phyloP scores from a whole-genome alignment of 1,284 basidiomycete species.

The Gomphus sp. region DNA sequence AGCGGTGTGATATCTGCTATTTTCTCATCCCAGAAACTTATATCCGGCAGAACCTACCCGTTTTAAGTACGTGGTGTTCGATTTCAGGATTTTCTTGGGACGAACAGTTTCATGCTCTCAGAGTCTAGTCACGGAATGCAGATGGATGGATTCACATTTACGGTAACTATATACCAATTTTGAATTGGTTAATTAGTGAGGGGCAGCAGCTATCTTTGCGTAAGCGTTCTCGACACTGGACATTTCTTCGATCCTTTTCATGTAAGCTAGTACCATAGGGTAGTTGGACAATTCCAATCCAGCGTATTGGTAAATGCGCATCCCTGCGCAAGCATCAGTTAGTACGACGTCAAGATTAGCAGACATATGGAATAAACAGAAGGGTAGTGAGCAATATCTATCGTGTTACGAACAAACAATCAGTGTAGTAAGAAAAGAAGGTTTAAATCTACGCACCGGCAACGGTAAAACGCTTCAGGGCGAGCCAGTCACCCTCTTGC shows the following conservation, averaged over 20 bases:
- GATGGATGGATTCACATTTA: no score
- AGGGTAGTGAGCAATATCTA: conserved; percentile 4
- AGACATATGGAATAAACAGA: neutral
- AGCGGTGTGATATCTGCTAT: no score
- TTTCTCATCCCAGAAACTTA: no score
- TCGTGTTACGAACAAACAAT: neutral
- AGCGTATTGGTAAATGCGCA: neutral
- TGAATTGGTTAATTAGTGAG: neutral
- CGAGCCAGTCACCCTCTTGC: neutral
- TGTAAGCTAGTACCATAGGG: conserved; percentile 1
- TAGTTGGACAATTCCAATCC: neutral
- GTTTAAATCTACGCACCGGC: neutral
- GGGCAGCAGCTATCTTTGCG: neutral
- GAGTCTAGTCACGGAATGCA: no score
- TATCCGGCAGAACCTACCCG: no score
- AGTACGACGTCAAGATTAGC: neutral
- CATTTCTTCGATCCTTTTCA: neutral
- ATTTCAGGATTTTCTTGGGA: no score
- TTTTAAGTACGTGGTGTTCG: no score
- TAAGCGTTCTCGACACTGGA: conserved; percentile 3
- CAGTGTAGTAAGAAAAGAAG: neutral
- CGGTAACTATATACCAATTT: no score
- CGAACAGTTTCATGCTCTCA: no score
- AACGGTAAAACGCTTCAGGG: neutral
- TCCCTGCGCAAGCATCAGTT: neutral